A percentile compares a stretch with the other conserved stretches of the same genome.
phyloP scores from a whole-genome alignment of 1,284 basidiomycete species.

The Malassezia equina region DNA sequence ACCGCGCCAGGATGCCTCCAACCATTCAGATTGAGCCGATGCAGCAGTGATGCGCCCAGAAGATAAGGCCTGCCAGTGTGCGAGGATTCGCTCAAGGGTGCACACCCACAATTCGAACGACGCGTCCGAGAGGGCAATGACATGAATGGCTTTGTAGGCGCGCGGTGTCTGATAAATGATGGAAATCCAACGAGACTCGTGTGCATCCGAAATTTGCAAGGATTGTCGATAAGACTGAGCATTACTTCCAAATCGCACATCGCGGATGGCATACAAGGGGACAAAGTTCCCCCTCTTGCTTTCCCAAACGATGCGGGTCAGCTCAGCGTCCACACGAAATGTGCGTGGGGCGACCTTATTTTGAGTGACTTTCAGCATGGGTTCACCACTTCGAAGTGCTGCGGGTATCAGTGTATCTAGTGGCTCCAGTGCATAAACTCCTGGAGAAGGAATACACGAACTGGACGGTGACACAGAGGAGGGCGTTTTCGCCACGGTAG shows the following conservation, averaged over 20 bases:
- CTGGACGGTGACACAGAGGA: background rate
- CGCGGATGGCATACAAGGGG: conserved; percentile 79
- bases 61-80: conserved; percentile 30
- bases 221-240: conserved; percentile 69
- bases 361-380: conserved; percentile 77
- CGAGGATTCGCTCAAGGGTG: conserved; percentile 50
- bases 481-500: background rate
- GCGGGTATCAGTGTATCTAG: conserved; percentile 15
- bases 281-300: conserved; percentile 64
- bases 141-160: conserved; percentile 81
- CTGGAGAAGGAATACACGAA: background rate
- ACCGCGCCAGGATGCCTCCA: conserved; percentile 56
- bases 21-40: conserved; percentile 63
- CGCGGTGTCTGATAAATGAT: conserved; percentile 66
- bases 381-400: conserved; percentile 28
- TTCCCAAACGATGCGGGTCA: conserved; percentile 72
- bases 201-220: conserved; percentile 54
- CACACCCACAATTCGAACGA: conserved; percentile 56
- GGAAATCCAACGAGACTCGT: conserved; percentile 60
- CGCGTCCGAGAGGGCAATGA: conserved; percentile 66
- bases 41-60: conserved; percentile 28
- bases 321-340: conserved; percentile 67
- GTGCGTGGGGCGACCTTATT: conserved; percentile 67
- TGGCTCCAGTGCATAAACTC: conserved; percentile 1
- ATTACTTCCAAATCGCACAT: conserved; percentile 69